phyloP scores from a whole-genome alignment of 176 grass and related monocot genomes.

The Dendrocalamus sinicus region DNA sequence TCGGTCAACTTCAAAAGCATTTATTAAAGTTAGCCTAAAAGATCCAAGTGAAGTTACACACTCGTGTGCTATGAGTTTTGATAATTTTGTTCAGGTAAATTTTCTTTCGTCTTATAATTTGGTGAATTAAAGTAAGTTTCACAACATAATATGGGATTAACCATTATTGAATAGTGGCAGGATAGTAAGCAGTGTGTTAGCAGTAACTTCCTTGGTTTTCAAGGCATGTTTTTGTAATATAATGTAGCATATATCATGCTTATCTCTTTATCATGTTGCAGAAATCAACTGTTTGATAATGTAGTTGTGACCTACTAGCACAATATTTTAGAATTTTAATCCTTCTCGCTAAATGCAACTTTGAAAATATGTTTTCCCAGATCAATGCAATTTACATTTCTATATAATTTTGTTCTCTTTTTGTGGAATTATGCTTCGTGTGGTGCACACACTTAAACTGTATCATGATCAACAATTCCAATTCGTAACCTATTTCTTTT shows the following conservation, averaged over 20 bases:
- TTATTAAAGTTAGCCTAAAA: slow-evolving; percentile 87
- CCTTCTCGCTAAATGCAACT: neutral
- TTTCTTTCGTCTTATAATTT: slow-evolving; percentile 31
- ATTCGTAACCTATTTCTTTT: slow-evolving; percentile 3
- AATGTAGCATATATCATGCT: slow-evolving; percentile 18
- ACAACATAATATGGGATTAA: neutral
- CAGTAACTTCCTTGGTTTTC: slow-evolving; percentile 29
- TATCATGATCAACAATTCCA: slow-evolving; percentile 28
- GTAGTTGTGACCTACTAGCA: neutral
- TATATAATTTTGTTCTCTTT: slow-evolving; percentile 11
- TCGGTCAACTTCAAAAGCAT: slow-evolving; percentile 63
- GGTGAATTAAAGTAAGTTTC: slow-evolving; percentile 6
- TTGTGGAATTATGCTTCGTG: slow-evolving; percentile 10
- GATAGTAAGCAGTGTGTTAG: slow-evolving; percentile 1
- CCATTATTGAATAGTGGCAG: slow-evolving; percentile 19
- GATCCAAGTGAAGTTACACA: slow-evolving; percentile 63
- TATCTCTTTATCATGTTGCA: slow-evolving; percentile 24
- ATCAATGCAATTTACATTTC: slow-evolving; percentile 14
- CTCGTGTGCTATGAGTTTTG: slow-evolving; percentile 87
- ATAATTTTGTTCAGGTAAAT: slow-evolving; percentile 95
- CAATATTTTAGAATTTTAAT: slow-evolving; percentile 25
- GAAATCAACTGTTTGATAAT: neutral
- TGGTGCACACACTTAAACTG: neutral
- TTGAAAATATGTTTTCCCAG: neutral
- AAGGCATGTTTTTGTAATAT: neutral